Conservation (phyloP, 2,329 filamentous ascomycete genomes). For the Plectosphaerella sp. region DNA sequence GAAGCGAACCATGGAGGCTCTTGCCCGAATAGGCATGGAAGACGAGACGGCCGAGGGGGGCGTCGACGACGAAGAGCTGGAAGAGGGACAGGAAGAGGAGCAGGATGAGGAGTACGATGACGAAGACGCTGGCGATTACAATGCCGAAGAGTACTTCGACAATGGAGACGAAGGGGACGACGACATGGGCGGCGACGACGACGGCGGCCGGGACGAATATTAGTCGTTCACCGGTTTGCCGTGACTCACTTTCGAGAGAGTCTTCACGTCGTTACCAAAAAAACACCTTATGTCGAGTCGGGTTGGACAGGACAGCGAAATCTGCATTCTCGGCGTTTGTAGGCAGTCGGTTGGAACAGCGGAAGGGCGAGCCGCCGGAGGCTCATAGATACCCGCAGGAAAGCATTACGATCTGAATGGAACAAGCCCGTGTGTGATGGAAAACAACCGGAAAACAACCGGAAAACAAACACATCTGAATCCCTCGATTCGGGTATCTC, state of each 20-base stretch:
- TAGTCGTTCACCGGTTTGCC: background rate
- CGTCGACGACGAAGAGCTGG: constrained; percentile 40
- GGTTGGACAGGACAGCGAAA: background rate
- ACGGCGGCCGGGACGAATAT: constrained; percentile 27
- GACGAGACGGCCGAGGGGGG: constrained; percentile 35
- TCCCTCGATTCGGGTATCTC: background rate
- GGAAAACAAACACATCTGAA: background rate
- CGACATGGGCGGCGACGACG: constrained; percentile 47
- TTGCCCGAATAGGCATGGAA: constrained; percentile 36
- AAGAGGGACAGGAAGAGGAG: constrained; percentile 39
- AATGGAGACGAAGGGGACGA: constrained; percentile 51
- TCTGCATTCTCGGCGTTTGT: background rate
- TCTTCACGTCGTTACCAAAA: no score
- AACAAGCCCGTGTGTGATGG: no score
- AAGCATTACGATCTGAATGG: background rate
- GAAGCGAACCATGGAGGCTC: constrained; percentile 35
- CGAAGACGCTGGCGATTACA: constrained; percentile 56
- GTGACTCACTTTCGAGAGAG: no score
- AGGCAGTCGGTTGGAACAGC: background rate
- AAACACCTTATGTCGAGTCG: no score
- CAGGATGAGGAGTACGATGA: constrained; percentile 51
- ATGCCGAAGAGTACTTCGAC: constrained; percentile 58
- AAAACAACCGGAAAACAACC: no score
- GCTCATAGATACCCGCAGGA: background rate
- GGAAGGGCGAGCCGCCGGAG: background rate